Percentiles rank a stretch among this genome's conserved stretches.
Evolutionary conservation across 495 filamentous ascomycete species (phyloP).

Genomic region (Talaromyces ruber): DNA sequence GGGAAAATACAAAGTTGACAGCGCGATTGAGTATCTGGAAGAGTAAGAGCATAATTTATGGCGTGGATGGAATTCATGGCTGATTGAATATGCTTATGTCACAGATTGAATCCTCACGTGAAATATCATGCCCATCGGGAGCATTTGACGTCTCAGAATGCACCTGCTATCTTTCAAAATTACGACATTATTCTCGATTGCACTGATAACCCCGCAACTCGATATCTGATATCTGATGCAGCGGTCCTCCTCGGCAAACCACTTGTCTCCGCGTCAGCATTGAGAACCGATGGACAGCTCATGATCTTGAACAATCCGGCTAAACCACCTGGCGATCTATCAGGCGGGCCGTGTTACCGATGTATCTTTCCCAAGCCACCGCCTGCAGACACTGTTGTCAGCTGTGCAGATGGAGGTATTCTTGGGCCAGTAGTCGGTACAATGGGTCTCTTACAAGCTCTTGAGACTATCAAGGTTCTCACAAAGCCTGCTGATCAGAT

Average conservation of each 20-base stretch:
- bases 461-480: conserved; percentile 82
- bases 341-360: conserved; percentile 76
- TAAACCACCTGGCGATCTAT: conserved; percentile 33
- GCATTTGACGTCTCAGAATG: conserved; percentile 56
- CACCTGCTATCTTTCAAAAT: conserved; percentile 48
- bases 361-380: conserved; percentile 88
- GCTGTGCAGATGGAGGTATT: conserved; percentile 88
- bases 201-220: conserved; percentile 82
- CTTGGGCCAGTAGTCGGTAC: conserved; percentile 86
- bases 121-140: conserved; percentile 50
- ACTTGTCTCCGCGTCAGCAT: conserved; percentile 78
- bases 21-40: conserved; percentile 57
- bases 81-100: neutral
- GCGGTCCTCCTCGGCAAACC: conserved; percentile 72
- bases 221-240: conserved; percentile 88
- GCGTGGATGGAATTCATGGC: neutral
- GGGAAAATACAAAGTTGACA: conserved; percentile 75
- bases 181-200: conserved; percentile 92
- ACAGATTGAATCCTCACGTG: conserved; percentile 59
- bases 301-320: conserved; percentile 61
- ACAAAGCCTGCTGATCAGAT: conserved; percentile 18
- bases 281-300: conserved; percentile 82
- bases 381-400: conserved; percentile 64
- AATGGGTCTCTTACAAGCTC: conserved; percentile 88
- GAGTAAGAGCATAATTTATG: conserved; percentile 33